phyloP scores from a whole-genome alignment of 2,329 filamentous ascomycete species.

The Orbilia ellipsospora region DNA sequence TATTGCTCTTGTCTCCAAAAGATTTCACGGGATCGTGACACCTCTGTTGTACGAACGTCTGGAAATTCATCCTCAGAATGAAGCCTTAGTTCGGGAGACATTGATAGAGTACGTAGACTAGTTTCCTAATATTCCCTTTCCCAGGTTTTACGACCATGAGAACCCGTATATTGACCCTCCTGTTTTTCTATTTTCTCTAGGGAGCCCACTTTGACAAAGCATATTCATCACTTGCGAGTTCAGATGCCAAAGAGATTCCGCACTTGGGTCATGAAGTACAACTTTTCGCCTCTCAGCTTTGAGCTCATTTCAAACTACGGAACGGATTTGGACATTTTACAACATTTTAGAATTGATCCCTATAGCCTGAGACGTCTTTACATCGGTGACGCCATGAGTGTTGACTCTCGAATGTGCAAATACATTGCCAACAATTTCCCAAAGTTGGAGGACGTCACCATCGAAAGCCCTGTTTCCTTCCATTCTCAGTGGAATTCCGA shows the following conservation, averaged over 20 bases:
- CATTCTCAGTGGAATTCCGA: conserved; percentile 56
- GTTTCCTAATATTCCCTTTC: not conserved
- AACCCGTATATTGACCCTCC: conserved; percentile 5
- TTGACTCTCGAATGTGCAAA: conserved; percentile 55
- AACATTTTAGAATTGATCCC: conserved; percentile 53
- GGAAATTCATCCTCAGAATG: conserved; percentile 51
- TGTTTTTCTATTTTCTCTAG: conserved; percentile 15
- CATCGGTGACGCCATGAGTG: conserved; percentile 52
- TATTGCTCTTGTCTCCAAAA: conserved; percentile 42
- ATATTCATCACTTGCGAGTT: conserved; percentile 48
- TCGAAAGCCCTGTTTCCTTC: conserved; percentile 55
- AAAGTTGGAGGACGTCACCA: conserved; percentile 47
- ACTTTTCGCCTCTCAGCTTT: conserved; percentile 51
- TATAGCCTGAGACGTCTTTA: conserved; percentile 44
- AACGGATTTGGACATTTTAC: conserved; percentile 49
- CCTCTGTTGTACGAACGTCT: conserved; percentile 49
- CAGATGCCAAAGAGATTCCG: conserved; percentile 55
- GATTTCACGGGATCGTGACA: conserved; percentile 52
- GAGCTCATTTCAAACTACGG: conserved; percentile 50
- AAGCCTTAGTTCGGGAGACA: conserved; percentile 49
- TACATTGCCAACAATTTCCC: conserved; percentile 53
- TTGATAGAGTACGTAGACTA: conserved; percentile 33
- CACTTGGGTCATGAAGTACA: conserved; percentile 54
- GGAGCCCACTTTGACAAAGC: conserved; percentile 45
- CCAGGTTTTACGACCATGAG: not conserved